Base-by-base conservation (phyloP, 495 filamentous ascomycete genomes). In the Tuber brumale region DNA sequence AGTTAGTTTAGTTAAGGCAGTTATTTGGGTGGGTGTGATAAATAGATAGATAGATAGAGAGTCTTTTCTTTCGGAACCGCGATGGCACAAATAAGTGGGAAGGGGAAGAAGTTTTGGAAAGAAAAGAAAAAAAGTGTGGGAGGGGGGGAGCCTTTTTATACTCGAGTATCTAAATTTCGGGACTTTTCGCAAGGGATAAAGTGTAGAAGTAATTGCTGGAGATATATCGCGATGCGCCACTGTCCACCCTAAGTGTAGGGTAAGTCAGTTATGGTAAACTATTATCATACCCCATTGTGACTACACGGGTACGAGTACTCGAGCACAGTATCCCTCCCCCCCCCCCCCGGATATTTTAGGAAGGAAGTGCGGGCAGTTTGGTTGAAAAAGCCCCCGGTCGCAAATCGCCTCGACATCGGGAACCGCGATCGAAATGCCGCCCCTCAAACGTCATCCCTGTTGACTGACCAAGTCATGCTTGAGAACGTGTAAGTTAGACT, bases 401-500 rank as follows among this genome's bases (percentile, higher is more conserved):
- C 57, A 66, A 66, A 66, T 66, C 27, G 14, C 27, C 57, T 66
- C 27, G 57, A 66, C 57, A 66, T 66, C 57, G 57, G 57, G 57
- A 66, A 66, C 57, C 18, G 57, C 57, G 57, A 66, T 66, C 57
- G 57, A 66, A 66, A 66, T 66, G 14, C 31, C 14, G 57, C n/a
- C 57, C 57, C 27, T 8, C 57, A 35, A 70, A 72, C 75, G 44
- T 72, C 61, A 79, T 78, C 77, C 77, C 77, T 79, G 77, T 78
- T 57, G 42, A 66, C 27, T 66, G 57, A 74, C 77, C 77, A 77
- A 78, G 77, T 79, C 77, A 77, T 71, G 75, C 75, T 73, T 23
- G 39, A 7, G 43, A 66, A 66, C 14, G 57, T 66, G 57, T 66
- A 66, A 66, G 57, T 66, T 18, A 66, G 57, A 66, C 16, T 66